Evolutionary conservation across 768 basidiomycete genomes (phyloP).

Genomic region (Exidia glandulosa): DNA sequence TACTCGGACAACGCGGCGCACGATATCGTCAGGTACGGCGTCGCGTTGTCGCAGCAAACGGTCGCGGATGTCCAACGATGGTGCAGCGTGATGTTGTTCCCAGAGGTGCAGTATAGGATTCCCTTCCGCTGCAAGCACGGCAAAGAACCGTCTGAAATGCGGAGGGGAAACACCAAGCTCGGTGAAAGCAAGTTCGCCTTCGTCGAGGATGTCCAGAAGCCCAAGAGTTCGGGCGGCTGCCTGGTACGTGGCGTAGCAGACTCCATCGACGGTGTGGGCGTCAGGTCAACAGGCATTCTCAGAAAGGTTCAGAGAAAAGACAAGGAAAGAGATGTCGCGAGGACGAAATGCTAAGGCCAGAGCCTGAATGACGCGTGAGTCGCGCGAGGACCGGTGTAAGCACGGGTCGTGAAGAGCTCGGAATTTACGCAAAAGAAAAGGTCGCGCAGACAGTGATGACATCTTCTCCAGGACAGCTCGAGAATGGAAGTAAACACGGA

Average conservation of each 20-base stretch:
- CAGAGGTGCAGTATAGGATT: constrained; percentile 15
- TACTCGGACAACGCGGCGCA: background rate
- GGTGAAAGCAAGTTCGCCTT: constrained; percentile 19
- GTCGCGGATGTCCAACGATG: constrained; percentile 14
- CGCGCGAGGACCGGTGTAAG: too few relatives aligned
- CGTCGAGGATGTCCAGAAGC: constrained; percentile 14
- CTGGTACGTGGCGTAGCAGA: constrained; percentile 11
- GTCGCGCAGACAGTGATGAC: too few relatives aligned
- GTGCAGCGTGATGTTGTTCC: constrained; percentile 14
- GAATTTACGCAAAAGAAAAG: too few relatives aligned
- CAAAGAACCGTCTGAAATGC: constrained; percentile 31
- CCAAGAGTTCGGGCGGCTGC: constrained; percentile 14
- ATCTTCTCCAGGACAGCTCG: too few relatives aligned
- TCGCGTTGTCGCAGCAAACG: constrained; percentile 1
- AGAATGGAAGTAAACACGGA: too few relatives aligned
- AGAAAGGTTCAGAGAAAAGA: too few relatives aligned
- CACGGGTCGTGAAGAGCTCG: too few relatives aligned
- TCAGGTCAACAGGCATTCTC: too few relatives aligned
- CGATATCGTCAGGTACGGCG: constrained; percentile 12
- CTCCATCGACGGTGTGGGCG: constrained; percentile 12
- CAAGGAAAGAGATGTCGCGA: too few relatives aligned
- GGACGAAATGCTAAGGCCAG: too few relatives aligned
- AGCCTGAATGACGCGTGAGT: too few relatives aligned
- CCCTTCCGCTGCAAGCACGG: constrained; percentile 22
- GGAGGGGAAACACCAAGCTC: constrained; percentile 24